A percentile compares a stretch with the other conserved stretches of the same genome.
Conservation (phyloP, 768 basidiomycete species). For the Tubosaeta sp. region DNA sequence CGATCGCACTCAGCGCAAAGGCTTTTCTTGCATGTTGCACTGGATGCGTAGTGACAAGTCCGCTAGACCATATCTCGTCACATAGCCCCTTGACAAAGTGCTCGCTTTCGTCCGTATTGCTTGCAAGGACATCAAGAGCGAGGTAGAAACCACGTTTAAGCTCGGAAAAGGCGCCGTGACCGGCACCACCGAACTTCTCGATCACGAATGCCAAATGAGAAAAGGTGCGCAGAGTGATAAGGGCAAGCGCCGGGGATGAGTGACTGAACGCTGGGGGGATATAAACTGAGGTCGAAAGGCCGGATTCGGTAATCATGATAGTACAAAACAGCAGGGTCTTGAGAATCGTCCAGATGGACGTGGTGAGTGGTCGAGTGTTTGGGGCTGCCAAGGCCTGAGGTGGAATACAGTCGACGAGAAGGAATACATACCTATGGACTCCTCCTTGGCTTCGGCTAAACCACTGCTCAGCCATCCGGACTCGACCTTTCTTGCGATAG, state of each 20-base stretch:
- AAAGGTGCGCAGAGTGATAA: slow-evolving; percentile 51
- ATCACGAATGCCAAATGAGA: slow-evolving; percentile 73
- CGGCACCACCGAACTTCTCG: slow-evolving; percentile 69
- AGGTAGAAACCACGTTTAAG: slow-evolving; percentile 73
- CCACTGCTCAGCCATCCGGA: slow-evolving; percentile 43
- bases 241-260: slow-evolving; percentile 48
- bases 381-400: slow-evolving; percentile 32
- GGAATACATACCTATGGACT: slow-evolving; percentile 32
- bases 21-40: slow-evolving; percentile 41
- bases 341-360: slow-evolving; percentile 60
- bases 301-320: slow-evolving; percentile 64
- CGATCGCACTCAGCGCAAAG: slow-evolving; percentile 68
- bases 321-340: slow-evolving; percentile 74
- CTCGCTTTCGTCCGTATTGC: slow-evolving; percentile 33
- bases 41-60: slow-evolving; percentile 21
- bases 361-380: slow-evolving; percentile 41
- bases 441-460: slow-evolving; percentile 23
- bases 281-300: slow-evolving; percentile 53
- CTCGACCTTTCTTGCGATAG: slow-evolving; percentile 42
- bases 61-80: slow-evolving; percentile 25
- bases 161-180: slow-evolving; percentile 58
- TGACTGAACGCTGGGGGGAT: slow-evolving; percentile 37
- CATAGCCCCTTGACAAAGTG: slow-evolving; percentile 38
- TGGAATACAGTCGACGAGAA: slow-evolving; percentile 10
- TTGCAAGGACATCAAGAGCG: slow-evolving; percentile 67